phyloP scores from a whole-genome alignment of 2,329 filamentous ascomycete genomes.

The Epichloe bromicola region DNA sequence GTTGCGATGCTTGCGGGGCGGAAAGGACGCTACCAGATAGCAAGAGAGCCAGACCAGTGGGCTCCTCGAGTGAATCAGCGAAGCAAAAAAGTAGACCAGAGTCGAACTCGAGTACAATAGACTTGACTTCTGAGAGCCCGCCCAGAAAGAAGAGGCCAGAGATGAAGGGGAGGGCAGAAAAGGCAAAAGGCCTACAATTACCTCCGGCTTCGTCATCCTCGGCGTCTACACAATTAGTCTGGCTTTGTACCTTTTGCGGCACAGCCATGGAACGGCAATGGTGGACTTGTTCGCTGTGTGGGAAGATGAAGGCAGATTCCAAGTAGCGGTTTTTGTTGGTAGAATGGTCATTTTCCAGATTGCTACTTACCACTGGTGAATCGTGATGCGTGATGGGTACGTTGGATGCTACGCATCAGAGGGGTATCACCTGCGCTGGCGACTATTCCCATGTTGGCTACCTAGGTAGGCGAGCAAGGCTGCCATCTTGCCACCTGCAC shows the following conservation, averaged over 20 bases:
- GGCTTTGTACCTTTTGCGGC: constrained; percentile 40
- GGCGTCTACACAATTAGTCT: constrained; percentile 20
- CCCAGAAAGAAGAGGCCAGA: constrained; percentile 10
- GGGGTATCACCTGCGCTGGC: no score
- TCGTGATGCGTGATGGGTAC: no score
- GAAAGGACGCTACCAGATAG: constrained; percentile 19
- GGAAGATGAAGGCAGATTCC: constrained; percentile 39
- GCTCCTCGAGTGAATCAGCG: neutral
- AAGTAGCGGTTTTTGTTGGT: constrained; percentile 4
- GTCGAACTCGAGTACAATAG: constrained; percentile 14
- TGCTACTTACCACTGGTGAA: no score
- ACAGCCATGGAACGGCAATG: constrained; percentile 38
- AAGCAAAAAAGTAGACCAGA: constrained; percentile 8
- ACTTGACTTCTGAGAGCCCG: constrained; percentile 21
- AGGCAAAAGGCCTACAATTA: constrained; percentile 1
- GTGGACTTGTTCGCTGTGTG: constrained; percentile 45
- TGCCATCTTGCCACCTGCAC: neutral
- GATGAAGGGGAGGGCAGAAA: constrained; percentile 1
- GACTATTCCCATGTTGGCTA: no score
- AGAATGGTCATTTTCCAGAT: no score
- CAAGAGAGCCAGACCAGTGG: constrained; percentile 7
- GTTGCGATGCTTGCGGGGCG: constrained; percentile 43
- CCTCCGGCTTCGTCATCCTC: constrained; percentile 7
- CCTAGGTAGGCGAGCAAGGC: no score
- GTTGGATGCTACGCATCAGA: no score